These are phyloP conservation scores for Flaveria robusta DNA, from an alignment of 129 eudicot genomes.

Conservation along the genomic window DNA sequence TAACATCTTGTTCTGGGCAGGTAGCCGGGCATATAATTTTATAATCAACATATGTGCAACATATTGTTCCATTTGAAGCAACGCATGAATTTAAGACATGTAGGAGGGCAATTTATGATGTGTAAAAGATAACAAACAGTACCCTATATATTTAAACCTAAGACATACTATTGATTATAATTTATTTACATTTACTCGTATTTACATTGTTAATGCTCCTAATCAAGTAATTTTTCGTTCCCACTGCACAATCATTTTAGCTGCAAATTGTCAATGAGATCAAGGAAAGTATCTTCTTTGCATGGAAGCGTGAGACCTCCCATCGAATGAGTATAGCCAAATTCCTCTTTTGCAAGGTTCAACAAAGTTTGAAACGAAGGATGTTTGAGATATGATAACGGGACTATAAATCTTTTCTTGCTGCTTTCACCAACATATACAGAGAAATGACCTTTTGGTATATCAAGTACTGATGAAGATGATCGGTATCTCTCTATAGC, in stretches of 20 bases:
- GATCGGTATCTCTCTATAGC: neutral
- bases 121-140: neutral
- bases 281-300: constrained; percentile 33
- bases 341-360: constrained; percentile 21
- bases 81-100: too few species aligned
- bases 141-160: neutral
- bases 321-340: constrained; percentile 23
- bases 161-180: neutral
- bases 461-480: neutral
- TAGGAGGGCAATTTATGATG: too few species aligned
- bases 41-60: too few species aligned
- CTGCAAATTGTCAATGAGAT: neutral
- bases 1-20: too few species aligned
- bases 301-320: constrained; percentile 35
- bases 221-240: neutral
- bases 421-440: constrained; percentile 22
- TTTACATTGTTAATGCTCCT: neutral
- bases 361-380: constrained; percentile 17
- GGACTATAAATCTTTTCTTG: constrained; percentile 29
- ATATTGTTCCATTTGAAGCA: too few species aligned
- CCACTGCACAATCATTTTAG: neutral
- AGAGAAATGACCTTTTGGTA: constrained; percentile 14
- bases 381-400: constrained; percentile 23
- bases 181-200: neutral
- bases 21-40: too few species aligned